These are phyloP conservation scores for Xylaria sp. DNA, from an alignment of 2,329 filamentous ascomycete genomes.

Conservation along the genomic window DNA sequence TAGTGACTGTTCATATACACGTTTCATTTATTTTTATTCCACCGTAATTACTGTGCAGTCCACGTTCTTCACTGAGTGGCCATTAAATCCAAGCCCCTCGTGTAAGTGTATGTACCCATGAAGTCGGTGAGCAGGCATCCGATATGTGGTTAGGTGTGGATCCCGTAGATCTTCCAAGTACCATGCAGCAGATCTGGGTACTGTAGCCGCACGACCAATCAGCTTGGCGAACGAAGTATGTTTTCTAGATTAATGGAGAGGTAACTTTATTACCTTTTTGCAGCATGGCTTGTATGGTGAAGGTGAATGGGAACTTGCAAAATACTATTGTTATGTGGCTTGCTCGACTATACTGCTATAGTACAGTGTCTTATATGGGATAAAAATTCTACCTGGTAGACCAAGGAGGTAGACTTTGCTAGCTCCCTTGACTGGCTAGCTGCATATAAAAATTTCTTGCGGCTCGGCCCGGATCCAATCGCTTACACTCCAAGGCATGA, in stretches of 20 bases:
- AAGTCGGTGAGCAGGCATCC: constrained; percentile 24
- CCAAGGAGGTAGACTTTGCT: not conserved
- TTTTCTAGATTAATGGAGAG: not conserved
- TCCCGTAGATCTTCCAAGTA: constrained; percentile 19
- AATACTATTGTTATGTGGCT: constrained; percentile 20
- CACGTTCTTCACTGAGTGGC: not conserved
- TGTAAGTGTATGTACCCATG: not conserved
- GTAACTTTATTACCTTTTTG: not conserved
- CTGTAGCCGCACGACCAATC: constrained; percentile 12
- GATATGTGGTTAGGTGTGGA: not conserved
- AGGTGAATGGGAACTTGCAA: not conserved
- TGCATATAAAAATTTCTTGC: constrained; percentile 14
- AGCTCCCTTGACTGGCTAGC: constrained; percentile 8
- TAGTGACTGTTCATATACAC: too few species aligned
- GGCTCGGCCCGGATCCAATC: constrained; percentile 27
- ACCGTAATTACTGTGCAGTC: not conserved
- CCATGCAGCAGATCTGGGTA: constrained; percentile 27
- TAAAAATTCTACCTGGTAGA: not conserved
- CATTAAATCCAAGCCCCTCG: not conserved
- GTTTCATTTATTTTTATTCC: not conserved
- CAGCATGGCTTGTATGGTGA: not conserved
- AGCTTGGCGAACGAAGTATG: not conserved
- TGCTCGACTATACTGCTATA: not conserved
- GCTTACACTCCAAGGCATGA: not conserved
- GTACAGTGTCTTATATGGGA: not conserved